Conservation (phyloP, 192 early-diverging fungal genomes). For the Geranomyces variabilis region DNA sequence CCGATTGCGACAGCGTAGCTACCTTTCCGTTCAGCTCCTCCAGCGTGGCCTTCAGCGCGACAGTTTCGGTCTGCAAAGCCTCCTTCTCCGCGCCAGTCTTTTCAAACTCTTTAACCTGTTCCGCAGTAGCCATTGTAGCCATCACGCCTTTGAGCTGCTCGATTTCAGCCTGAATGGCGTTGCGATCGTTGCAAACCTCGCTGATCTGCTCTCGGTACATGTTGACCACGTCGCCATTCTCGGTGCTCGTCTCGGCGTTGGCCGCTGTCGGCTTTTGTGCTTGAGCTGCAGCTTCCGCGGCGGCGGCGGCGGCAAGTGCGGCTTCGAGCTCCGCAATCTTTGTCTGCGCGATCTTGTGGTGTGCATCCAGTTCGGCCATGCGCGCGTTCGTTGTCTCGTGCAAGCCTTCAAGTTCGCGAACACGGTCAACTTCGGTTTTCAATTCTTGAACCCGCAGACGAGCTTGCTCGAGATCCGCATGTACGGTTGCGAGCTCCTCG, state of each 20-base stretch:
- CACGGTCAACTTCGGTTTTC: not conserved
- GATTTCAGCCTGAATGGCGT: constrained; percentile 7
- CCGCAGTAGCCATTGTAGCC: not conserved
- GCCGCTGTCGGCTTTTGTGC: constrained; percentile 5
- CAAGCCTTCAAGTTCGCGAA: not conserved
- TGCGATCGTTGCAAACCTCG: constrained; percentile 23
- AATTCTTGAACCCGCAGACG: not conserved
- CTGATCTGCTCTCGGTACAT: constrained; percentile 26
- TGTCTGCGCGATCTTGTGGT: not conserved
- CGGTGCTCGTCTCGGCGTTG: not conserved
- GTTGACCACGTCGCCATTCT: constrained; percentile 12
- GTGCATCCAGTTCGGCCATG: not conserved
- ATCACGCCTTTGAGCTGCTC: constrained; percentile 6
- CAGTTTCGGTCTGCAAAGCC: not conserved
- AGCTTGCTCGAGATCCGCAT: not conserved
- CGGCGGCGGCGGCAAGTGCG: not conserved
- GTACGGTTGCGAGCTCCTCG: not conserved
- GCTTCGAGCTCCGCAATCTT: constrained; percentile 1
- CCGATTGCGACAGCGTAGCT: not conserved
- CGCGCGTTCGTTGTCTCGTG: not conserved
- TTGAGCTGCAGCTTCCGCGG: too few relatives aligned
- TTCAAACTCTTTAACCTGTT: not conserved
- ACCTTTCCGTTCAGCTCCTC: not conserved
- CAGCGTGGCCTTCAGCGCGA: not conserved
- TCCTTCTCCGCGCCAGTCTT: not conserved